phyloP scores from a whole-genome alignment of 2,329 filamentous ascomycete species.

The Reticulascus tulasneorum region DNA sequence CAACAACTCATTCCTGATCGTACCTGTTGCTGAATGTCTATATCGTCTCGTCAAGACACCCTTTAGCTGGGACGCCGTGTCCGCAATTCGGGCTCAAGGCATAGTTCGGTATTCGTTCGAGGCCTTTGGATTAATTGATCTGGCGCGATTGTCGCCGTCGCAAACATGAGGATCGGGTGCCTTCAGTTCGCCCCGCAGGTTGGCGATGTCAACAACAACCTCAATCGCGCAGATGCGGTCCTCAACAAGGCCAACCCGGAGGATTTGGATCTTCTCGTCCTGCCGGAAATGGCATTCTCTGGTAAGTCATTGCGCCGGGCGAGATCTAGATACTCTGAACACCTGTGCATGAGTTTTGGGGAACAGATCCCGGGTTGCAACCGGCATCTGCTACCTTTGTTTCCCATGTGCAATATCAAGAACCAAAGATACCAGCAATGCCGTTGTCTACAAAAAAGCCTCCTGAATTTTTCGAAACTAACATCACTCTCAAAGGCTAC shows the following conservation, averaged over 20 bases:
- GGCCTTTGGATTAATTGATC: no score
- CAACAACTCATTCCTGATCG: no score
- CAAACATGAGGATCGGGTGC: slow-evolving; percentile 62
- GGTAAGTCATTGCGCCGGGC: slow-evolving; percentile 52
- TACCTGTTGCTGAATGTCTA: no score
- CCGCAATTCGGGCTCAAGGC: no score
- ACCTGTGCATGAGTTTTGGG: neutral
- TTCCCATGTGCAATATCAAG: neutral
- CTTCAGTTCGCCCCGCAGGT: slow-evolving; percentile 70
- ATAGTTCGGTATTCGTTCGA: no score
- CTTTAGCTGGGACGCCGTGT: no score
- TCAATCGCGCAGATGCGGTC: slow-evolving; percentile 63
- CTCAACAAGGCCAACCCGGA: slow-evolving; percentile 48
- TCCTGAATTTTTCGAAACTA: neutral
- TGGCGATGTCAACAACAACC: slow-evolving; percentile 66
- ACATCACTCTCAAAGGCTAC: slow-evolving; percentile 51
- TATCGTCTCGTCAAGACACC: no score
- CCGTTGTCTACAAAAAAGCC: no score
- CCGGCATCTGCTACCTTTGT: no score
- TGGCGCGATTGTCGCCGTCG: no score
- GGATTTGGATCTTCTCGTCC: slow-evolving; percentile 65
- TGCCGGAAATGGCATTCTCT: slow-evolving; percentile 74
- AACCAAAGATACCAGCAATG: no score
- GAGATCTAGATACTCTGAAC: no score
- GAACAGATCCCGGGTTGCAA: neutral